Conservation (phyloP, 352 stramenopile genomes). For the Pythium coloratum region DNA sequence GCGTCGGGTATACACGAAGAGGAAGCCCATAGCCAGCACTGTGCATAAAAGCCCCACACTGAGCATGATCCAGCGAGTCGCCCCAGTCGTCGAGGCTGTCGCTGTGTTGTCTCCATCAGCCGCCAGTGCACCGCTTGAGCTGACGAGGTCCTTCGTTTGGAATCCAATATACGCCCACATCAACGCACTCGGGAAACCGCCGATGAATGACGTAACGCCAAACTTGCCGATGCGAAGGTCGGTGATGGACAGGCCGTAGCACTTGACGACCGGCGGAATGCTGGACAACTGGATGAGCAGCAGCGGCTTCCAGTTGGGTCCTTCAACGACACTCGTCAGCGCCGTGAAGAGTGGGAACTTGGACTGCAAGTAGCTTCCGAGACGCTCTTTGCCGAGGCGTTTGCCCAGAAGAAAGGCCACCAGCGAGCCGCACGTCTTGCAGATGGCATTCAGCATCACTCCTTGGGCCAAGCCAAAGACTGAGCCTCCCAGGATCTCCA, state of each 20-base stretch:
- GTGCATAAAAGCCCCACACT: conserved; percentile 23
- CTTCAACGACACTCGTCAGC: conserved; percentile 53
- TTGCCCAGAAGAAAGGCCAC: conserved; percentile 66
- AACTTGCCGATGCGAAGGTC: conserved; percentile 60
- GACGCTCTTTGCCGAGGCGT: conserved; percentile 46
- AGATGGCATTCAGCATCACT: conserved; percentile 48
- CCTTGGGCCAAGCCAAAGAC: conserved; percentile 59
- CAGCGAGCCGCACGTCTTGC: conserved; percentile 64
- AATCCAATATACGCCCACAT: conserved; percentile 68
- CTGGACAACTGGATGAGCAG: conserved; percentile 73
- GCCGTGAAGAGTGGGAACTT: conserved; percentile 59
- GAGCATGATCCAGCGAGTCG: conserved; percentile 28
- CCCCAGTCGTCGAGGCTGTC: conserved; percentile 5
- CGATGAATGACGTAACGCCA: conserved; percentile 53
- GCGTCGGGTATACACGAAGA: conserved; percentile 30
- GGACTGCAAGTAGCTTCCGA: conserved; percentile 52
- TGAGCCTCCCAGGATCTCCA: conserved; percentile 65
- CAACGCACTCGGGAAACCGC: conserved; percentile 51
- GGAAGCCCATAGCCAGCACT: conserved; percentile 28
- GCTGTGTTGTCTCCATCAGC: conserved; percentile 10
- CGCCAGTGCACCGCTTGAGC: background rate
- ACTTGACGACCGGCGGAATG: conserved; percentile 71
- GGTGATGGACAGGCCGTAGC: conserved; percentile 70
- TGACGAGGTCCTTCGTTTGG: conserved; percentile 51
- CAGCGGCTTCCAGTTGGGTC: conserved; percentile 68